phyloP scores from a whole-genome alignment of 352 stramenopile species.

The Plasmopara halstedii region DNA sequence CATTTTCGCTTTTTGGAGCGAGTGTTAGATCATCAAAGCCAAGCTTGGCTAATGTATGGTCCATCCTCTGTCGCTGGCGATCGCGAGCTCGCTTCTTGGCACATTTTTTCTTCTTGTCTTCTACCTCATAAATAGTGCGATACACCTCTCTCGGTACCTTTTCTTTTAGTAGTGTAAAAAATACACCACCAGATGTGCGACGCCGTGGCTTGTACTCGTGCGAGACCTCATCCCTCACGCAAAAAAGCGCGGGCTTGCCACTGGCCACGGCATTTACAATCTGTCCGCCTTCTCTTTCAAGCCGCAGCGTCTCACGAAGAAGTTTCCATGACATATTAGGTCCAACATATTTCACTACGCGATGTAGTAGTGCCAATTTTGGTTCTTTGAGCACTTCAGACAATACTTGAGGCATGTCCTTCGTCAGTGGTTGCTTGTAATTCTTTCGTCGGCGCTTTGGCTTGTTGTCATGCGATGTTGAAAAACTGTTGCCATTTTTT shows the following conservation, averaged over 20 bases:
- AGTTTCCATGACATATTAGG: conserved; percentile 52
- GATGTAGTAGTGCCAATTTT: conserved; percentile 61
- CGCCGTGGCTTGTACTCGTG: conserved; percentile 37
- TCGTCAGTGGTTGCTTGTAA: conserved; percentile 39
- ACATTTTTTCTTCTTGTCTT: conserved; percentile 69
- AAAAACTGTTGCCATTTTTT: conserved; percentile 3
- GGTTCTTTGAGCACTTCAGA: conserved; percentile 54
- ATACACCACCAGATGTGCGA: conserved; percentile 67
- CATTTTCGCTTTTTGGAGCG: not conserved
- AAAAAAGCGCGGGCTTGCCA: conserved; percentile 39
- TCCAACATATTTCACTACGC: conserved; percentile 59
- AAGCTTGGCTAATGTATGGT: conserved; percentile 49
- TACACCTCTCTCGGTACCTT: conserved; percentile 62
- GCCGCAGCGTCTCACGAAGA: conserved; percentile 52
- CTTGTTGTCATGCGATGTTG: conserved; percentile 4
- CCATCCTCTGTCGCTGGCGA: conserved; percentile 47
- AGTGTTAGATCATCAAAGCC: conserved; percentile 50
- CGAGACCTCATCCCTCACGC: conserved; percentile 31
- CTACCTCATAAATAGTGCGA: conserved; percentile 66
- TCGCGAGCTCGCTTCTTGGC: conserved; percentile 45
- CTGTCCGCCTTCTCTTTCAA: conserved; percentile 57
- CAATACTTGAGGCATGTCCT: conserved; percentile 49
- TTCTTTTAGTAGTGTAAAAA: conserved; percentile 56
- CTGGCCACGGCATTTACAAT: conserved; percentile 41
- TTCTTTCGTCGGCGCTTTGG: conserved; percentile 23